Evolutionary conservation across 768 basidiomycete species (phyloP).

Genomic region (Pulveroboletus sp.): DNA sequence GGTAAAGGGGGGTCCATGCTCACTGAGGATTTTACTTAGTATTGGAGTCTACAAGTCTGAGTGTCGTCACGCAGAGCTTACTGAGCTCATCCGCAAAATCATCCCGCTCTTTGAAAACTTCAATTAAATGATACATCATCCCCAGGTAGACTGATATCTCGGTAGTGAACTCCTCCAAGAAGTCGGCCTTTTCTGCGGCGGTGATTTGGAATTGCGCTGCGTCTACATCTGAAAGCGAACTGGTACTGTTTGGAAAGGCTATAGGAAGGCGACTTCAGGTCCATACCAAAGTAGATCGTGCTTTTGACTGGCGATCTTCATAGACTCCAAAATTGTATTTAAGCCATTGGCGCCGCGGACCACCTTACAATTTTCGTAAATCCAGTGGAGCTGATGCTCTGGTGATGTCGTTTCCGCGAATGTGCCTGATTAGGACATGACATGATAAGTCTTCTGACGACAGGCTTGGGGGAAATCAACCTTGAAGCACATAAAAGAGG

Average conservation of each 20-base stretch:
- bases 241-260: conserved; percentile 27
- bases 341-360: conserved; percentile 83
- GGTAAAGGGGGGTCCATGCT: conserved; percentile 92
- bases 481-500: conserved; percentile 90
- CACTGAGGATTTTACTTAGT: conserved; percentile 52
- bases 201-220: conserved; percentile 68
- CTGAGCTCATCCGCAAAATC: conserved; percentile 96
- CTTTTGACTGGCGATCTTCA: conserved; percentile 85
- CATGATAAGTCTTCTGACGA: conserved; percentile 2
- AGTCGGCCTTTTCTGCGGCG: conserved; percentile 64
- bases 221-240: conserved; percentile 72
- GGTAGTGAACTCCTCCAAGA: conserved; percentile 85
- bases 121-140: conserved; percentile 92
- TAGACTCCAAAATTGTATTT: conserved; percentile 74
- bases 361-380: conserved; percentile 88
- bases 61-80: conserved; percentile 39
- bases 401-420: conserved; percentile 89
- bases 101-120: conserved; percentile 89
- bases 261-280: background rate
- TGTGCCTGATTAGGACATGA: conserved; percentile 49
- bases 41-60: background rate
- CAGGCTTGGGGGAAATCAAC: conserved; percentile 34
- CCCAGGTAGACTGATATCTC: conserved; percentile 92
- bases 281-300: conserved; percentile 77
- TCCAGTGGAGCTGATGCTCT: conserved; percentile 93